Evolutionary conservation across 202 grass and related monocot species (phyloP).

Genomic region (Schoenoplectus tabernaemontani): DNA sequence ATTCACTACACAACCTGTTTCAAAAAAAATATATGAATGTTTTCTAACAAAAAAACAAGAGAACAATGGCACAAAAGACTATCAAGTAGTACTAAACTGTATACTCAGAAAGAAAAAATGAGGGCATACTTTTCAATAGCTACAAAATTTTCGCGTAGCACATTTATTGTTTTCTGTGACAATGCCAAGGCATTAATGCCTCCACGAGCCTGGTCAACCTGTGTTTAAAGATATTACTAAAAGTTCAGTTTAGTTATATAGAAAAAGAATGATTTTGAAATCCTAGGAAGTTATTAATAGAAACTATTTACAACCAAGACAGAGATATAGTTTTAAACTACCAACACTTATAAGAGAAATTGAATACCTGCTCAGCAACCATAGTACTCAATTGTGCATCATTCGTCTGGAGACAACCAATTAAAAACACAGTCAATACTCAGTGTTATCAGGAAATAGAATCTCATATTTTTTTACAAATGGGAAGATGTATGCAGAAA

Average conservation of each 20-base stretch:
- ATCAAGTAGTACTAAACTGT: conserved; percentile 2
- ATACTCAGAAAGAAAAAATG: conserved; percentile 14
- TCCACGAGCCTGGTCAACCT: conserved; percentile 91
- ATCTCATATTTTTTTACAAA: background rate
- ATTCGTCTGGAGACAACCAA: conserved; percentile 63
- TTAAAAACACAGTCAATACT: conserved; percentile 15
- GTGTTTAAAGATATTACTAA: conserved; percentile 11
- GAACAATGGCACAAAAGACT: background rate
- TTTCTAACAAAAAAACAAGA: conserved; percentile 22
- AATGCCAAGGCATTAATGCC: conserved; percentile 86
- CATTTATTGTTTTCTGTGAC: conserved; percentile 93
- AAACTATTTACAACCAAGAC: background rate
- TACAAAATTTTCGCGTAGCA: conserved; percentile 83
- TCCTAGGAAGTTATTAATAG: background rate
- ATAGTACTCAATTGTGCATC: conserved; percentile 96
- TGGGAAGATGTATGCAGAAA: background rate
- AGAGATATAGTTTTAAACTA: background rate
- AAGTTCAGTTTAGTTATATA: conserved; percentile 9
- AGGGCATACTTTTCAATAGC: conserved; percentile 82
- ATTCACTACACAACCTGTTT: conserved; percentile 86
- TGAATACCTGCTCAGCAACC: conserved; percentile 92
- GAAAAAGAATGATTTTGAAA: background rate
- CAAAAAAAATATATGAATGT: conserved; percentile 23
- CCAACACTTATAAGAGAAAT: conserved; percentile 11
- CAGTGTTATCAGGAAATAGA: background rate